These are phyloP conservation scores for Moniliella sp. DNA, from an alignment of 1,284 basidiomycete genomes.

Conservation along the genomic window DNA sequence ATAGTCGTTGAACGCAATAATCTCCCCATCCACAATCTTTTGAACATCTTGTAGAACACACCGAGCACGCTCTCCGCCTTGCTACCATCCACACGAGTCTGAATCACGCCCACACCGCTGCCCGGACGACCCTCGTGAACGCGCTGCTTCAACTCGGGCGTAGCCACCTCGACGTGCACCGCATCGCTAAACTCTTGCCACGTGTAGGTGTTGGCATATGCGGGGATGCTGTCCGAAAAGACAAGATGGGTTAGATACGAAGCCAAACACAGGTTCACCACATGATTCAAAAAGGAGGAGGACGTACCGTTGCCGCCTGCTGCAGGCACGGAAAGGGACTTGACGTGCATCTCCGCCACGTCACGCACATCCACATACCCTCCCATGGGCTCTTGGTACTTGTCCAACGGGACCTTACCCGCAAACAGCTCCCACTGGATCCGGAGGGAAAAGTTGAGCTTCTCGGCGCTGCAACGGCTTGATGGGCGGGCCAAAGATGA, in stretches of 20 bases:
- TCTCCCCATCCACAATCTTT: conserved; percentile 24
- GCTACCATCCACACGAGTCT: conserved; percentile 17
- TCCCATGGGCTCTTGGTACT: conserved; percentile 18
- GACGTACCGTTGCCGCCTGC: conserved; percentile 46
- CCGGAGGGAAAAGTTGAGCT: conserved; percentile 42
- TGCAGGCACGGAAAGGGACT: conserved; percentile 41
- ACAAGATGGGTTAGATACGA: no score
- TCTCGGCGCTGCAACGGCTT: conserved; percentile 42
- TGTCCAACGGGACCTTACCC: conserved; percentile 31
- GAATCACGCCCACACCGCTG: conserved; percentile 8
- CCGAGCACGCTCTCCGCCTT: conserved; percentile 39
- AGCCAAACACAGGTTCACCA: no score
- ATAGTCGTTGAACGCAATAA: conserved; percentile 11
- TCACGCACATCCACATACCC: conserved; percentile 47
- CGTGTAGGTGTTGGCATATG: conserved; percentile 11
- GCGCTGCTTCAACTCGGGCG: conserved; percentile 13
- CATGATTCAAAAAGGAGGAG: no score
- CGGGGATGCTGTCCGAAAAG: no score
- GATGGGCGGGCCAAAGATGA: conserved; percentile 36
- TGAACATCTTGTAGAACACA: conserved; percentile 38
- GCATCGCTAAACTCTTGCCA: conserved; percentile 14
- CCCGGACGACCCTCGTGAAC: conserved; percentile 15
- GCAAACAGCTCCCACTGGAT: conserved; percentile 35
- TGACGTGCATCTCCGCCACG: conserved; percentile 43
- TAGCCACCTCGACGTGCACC: conserved; percentile 11